Conservation (phyloP, 805 yeast genomes). For the Jamesozyma rosinii region DNA sequence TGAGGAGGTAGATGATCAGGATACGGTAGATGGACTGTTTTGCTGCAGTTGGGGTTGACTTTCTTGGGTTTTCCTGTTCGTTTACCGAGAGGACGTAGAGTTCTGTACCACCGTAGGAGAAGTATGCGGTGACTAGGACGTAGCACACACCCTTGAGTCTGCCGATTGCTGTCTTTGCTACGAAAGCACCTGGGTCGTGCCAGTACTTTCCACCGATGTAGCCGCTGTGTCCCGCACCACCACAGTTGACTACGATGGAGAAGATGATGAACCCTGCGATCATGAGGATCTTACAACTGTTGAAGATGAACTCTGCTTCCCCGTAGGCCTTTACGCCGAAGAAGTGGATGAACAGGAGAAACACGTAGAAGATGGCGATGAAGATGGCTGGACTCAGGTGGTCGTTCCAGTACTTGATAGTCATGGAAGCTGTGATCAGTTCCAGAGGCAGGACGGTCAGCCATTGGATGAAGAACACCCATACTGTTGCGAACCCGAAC, state of each 20-base stretch:
- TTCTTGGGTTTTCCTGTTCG: conserved; percentile 52
- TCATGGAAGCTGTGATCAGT: conserved; percentile 48
- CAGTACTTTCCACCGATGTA: conserved; percentile 54
- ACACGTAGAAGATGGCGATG: conserved; percentile 45
- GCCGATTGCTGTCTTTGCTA: conserved; percentile 20
- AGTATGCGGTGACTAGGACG: conserved; percentile 53
- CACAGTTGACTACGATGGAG: conserved; percentile 46
- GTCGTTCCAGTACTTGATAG: conserved; percentile 44
- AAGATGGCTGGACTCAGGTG: conserved; percentile 43
- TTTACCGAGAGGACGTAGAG: conserved; percentile 58
- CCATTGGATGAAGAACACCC: conserved; percentile 60
- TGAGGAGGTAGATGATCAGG: conserved; percentile 46
- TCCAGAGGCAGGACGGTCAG: conserved; percentile 58
- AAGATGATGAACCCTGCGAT: conserved; percentile 51
- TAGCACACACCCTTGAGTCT: conserved; percentile 59
- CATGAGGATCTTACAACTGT: conserved; percentile 46
- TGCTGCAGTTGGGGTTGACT: conserved; percentile 53
- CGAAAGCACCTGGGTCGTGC: conserved; percentile 47
- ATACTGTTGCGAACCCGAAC: conserved; percentile 63
- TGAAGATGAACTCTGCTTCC: conserved; percentile 55
- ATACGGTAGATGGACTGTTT: conserved; percentile 61
- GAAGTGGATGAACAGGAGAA: conserved; percentile 45
- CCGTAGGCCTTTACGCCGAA: conserved; percentile 61
- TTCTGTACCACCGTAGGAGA: conserved; percentile 63
- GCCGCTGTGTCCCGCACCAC: conserved; percentile 48